Evolutionary conservation across 2,329 filamentous ascomycete species (phyloP), one percentile per base, ranked within the genome.

Genomic region (Polychaeton citri): DNA sequence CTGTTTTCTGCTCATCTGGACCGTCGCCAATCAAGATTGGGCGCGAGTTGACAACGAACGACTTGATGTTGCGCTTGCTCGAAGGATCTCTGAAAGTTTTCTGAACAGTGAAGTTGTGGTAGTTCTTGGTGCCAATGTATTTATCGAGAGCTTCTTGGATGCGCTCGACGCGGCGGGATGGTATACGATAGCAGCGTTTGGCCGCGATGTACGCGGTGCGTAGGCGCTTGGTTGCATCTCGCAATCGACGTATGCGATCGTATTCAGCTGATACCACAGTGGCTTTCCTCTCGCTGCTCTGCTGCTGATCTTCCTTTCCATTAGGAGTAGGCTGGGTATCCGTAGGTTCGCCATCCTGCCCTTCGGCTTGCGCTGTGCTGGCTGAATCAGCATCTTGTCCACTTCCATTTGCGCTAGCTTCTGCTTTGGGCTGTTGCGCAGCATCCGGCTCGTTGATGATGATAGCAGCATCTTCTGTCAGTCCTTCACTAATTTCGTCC

Each of bases 71-170:
- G 5, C 90, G 77, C 60, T 88, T 90, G 9, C 86, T 77, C 0
- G 85, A 92, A 0, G 86, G 74, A 54, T 98, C 90, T 24, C 65
- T 72, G 62, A 71, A 77, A 0, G 73, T 68, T 63, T 96, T 98
- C 48, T 90, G 81, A 38, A 98, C 76, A 2, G 90, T 98, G 67
- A 92, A 98, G 69, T 98, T 98, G 72, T 95, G 87, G 67, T 80
- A 98, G 65, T 93, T 94, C 51, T 71, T 72, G 3, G 87, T 95
- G 43, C 90, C 90, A 7, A 80, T 62, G 60, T 90, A 98, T 45
- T 71, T 67, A 49, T 75, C 62, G 7, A 98, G 71, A 0, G 78
- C 77, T 21, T 74, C 70, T 57, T 93, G 84, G 2, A 98, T 74
- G 41, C 80, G 77, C 19, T 72, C 63, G 33, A 90, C 68, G 6